These are phyloP conservation scores for Xylariaceae sp. DNA, from an alignment of 2,329 filamentous ascomycete species.

Conservation along the genomic window DNA sequence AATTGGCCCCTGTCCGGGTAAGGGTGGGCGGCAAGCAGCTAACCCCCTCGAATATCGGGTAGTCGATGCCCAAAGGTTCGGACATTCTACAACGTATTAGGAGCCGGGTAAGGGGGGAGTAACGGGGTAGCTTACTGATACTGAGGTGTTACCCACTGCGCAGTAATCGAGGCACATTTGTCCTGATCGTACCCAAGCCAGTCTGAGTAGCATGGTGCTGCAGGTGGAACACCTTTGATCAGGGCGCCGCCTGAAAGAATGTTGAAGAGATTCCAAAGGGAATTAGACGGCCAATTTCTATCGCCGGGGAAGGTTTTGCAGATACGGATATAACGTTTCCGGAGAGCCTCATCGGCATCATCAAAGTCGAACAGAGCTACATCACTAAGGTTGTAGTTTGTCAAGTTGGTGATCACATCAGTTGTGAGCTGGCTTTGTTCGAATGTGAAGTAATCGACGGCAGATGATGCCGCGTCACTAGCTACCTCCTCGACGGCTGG, in stretches of 20 bases:
- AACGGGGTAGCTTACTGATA: constrained; percentile 26
- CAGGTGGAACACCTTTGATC: constrained; percentile 38
- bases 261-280: constrained; percentile 35
- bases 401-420: constrained; percentile 30
- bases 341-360: constrained; percentile 7
- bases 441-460: constrained; percentile 18
- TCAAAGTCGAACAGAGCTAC: constrained; percentile 32
- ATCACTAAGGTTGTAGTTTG: constrained; percentile 27
- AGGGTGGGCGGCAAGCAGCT: constrained; percentile 30
- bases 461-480: constrained; percentile 8
- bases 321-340: constrained; percentile 11
- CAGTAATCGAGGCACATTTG: constrained; percentile 33
- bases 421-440: constrained; percentile 25
- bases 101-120: not conserved
- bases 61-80: constrained; percentile 41
- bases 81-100: constrained; percentile 10
- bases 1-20: constrained; percentile 33
- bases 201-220: constrained; percentile 38
- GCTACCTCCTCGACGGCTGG: constrained; percentile 22
- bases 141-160: constrained; percentile 33
- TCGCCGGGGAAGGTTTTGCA: constrained; percentile 39
- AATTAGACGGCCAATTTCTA: constrained; percentile 29
- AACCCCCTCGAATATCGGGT: constrained; percentile 40
- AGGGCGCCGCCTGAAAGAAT: constrained; percentile 36
- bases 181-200: constrained; percentile 33